Evolutionary conservation across 345 rosid species (phyloP), one percentile per base, ranked within the genome.

Genomic region (Clarkia xantiana): DNA sequence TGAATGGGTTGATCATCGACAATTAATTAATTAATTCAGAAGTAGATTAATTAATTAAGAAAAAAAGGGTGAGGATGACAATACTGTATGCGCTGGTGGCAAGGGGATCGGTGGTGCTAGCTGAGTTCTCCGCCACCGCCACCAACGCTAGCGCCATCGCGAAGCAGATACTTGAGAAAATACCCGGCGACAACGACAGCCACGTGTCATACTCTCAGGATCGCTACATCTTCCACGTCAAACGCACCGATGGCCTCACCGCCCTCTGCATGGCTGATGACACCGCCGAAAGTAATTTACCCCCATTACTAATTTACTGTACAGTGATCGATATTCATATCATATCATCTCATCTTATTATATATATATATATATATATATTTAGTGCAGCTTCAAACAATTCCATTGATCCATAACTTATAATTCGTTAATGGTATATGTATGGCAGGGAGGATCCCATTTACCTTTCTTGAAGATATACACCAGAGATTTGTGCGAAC

Each of bases 231-330:
- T 90, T 90, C 65, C 96, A 90, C 48, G 82, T 90, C 58, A 83
- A 83, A 46, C 91, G 97, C 59, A 86, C 94, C 65, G 97, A 90
- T 61, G 97, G 97, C 58, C 97, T 90, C 66, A 73, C 97, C 66
- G 91, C 77, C 59, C 94, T 90, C 59, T 90, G 97, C 64, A 83
- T 90, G 95, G 96, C 97, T 34, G 95, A 90, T 34, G 95, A 90
- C 48, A 76, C 82, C 46, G 77, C 94, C 66, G 97, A 88, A 63
- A 77, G 94, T 90, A 71, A n/a, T n/a, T n/a, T n/a, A n/a, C n/a
- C n/a, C n/a, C n/a, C n/a, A n/a, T n/a, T n/a, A n/a, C n/a, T n/a
- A n/a, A n/a, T n/a, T n/a, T n/a, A n/a, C n/a, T n/a, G n/a, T n/a
- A n/a, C n/a, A n/a, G n/a, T n/a, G n/a, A n/a, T n/a, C n/a, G n/a